phyloP scores from a whole-genome alignment of 176 grass and related monocot genomes.

The Olyra latifolia region DNA sequence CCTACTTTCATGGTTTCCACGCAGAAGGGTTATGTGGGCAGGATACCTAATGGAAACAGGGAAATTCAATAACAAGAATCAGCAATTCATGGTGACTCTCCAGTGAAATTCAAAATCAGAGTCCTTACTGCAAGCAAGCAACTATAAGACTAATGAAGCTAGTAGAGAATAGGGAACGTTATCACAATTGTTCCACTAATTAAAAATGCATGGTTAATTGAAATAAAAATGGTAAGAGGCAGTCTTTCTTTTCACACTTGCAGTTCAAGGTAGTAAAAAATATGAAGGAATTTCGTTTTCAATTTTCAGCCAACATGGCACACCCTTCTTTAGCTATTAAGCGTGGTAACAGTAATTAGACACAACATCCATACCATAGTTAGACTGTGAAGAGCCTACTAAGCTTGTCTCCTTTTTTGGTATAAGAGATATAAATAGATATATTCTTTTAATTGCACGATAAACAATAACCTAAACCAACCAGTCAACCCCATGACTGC shows the following conservation, averaged over 20 bases:
- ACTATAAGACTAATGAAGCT: background rate
- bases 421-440: background rate
- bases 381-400: background rate
- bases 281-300: background rate
- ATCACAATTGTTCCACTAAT: background rate
- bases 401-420: background rate
- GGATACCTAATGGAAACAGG: conserved; percentile 59
- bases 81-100: background rate
- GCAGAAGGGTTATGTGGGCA: conserved; percentile 97
- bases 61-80: conserved; percentile 26
- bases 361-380: background rate
- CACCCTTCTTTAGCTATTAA: background rate
- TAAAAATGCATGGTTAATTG: background rate
- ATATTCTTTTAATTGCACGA: background rate
- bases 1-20: conserved; percentile 98
- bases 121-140: background rate
- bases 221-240: background rate
- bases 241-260: conserved; percentile 12
- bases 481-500: background rate
- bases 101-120: background rate
- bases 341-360: background rate
- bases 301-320: background rate
- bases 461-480: background rate
- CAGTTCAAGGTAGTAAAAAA: conserved; percentile 23
- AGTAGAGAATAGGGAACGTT: background rate